Percentiles rank a stretch among this genome's conserved stretches.
phyloP scores from a whole-genome alignment of 345 rosid genomes.

The Gossypium ekmanianum region DNA sequence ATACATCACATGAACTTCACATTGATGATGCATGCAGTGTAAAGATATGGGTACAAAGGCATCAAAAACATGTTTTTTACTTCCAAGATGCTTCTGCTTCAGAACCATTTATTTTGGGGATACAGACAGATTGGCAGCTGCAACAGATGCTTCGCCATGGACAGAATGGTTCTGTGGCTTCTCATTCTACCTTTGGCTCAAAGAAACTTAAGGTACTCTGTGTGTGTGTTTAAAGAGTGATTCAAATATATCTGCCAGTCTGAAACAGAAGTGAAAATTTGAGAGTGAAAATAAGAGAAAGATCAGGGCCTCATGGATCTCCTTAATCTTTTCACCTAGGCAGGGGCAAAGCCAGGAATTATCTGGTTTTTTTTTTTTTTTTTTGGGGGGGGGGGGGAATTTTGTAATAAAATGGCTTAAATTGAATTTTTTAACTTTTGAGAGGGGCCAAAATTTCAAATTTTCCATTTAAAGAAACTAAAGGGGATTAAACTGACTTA shows the following conservation, averaged over 20 bases:
- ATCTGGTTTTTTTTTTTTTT: too few relatives aligned
- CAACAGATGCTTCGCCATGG: slow-evolving; percentile 52
- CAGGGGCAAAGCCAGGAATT: too few relatives aligned
- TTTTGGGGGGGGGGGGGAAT: too few relatives aligned
- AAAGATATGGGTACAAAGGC: slow-evolving; percentile 47
- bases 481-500: too few relatives aligned
- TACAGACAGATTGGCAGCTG: slow-evolving; percentile 63
- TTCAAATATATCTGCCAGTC: not conserved
- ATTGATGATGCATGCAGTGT: slow-evolving; percentile 39
- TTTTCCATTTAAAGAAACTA: too few relatives aligned
- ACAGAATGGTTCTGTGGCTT: slow-evolving; percentile 36
- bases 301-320: not conserved
- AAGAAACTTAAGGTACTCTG: slow-evolving; percentile 49
- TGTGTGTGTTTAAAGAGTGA: not conserved
- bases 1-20: slow-evolving; percentile 40
- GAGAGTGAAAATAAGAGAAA: slow-evolving; percentile 5
- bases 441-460: too few relatives aligned
- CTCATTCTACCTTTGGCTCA: slow-evolving; percentile 46
- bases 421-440: too few relatives aligned
- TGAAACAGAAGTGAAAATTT: not conserved
- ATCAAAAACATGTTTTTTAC: slow-evolving; percentile 46
- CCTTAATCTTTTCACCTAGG: not conserved
- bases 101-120: slow-evolving; percentile 43
- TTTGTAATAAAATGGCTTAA: too few relatives aligned
- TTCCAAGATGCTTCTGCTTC: slow-evolving; percentile 34